Base-by-base conservation (phyloP, 2,329 filamentous ascomycete genomes). In the Simplicillium aogashimaense region DNA sequence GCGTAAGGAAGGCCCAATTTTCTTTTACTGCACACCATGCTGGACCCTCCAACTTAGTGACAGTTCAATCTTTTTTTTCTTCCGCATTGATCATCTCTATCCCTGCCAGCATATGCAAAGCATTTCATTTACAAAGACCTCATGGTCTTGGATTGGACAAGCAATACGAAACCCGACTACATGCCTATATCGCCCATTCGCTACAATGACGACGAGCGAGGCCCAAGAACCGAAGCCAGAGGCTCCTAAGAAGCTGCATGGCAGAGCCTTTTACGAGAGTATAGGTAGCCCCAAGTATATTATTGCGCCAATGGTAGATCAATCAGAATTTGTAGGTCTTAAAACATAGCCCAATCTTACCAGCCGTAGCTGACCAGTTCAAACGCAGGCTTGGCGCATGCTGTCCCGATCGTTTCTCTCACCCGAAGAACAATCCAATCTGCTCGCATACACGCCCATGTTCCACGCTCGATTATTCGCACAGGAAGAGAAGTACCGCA, bases 251-350 rank as follows among this genome's bases (percentile, higher is more conserved):
- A 94, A 90, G 59, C 67, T 94, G 16, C 78, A 84, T 51, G 92
- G 92, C 1, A 72, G 92, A 43, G 85, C 84, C 11, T 97, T 98
- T 59, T 98, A 97, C 56, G 81, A 95, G 66, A 94, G 86, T 56
- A 83, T 98, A 45, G 92, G 92, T 16, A 89, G 83, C 44, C 92
- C 92, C 2, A 95, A 86, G 63, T 81, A 84, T 49, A 78, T 98
- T 25, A 74, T 98, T 41, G 92, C 92, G 29, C 92, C 92, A 29
- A 98, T 98, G 92, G 92, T 98, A 16, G 90, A 98, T 56, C 86
- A 95, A 61, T 95, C 88, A 28, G 92, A 98, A 68, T 95, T 97
- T 67, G 89, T 95, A 69, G 49, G 82, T 69, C 11, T 11, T 9
- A 11, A 18, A 10, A 17, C 12, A 30, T 7, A 29, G 6, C 25